phyloP scores from a whole-genome alignment of 2,329 filamentous ascomycete genomes.

The Nemania sp. region DNA sequence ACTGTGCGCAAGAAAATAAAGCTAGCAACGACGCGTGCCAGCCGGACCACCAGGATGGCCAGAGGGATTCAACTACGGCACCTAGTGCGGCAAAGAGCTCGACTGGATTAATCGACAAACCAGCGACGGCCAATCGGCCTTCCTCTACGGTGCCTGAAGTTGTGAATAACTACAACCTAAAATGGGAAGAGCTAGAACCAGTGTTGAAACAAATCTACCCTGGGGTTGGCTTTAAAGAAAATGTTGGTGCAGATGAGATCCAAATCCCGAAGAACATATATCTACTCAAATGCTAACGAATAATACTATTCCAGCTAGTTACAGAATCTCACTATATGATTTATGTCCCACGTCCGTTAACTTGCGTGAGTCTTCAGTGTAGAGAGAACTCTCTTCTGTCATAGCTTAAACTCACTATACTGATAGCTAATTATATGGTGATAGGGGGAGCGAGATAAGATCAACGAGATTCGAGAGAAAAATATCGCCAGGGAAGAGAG shows the following conservation, averaged over 20 bases:
- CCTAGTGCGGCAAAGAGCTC: slow-evolving; percentile 8
- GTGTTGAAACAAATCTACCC: slow-evolving; percentile 20
- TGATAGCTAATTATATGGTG: neutral
- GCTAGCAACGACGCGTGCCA: slow-evolving; percentile 13
- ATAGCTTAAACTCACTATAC: neutral
- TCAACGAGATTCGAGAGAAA: slow-evolving; percentile 21
- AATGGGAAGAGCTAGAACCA: slow-evolving; percentile 26
- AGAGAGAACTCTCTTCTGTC: no score
- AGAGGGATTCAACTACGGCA: neutral
- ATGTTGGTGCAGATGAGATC: slow-evolving; percentile 21
- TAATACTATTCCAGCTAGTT: slow-evolving; percentile 10
- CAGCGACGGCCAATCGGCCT: slow-evolving; percentile 13
- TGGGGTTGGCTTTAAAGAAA: slow-evolving; percentile 23
- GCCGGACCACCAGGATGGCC: neutral
- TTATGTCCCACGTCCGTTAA: slow-evolving; percentile 25
- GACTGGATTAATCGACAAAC: slow-evolving; percentile 27
- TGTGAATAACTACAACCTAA: slow-evolving; percentile 27
- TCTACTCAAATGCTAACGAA: slow-evolving; percentile 18
- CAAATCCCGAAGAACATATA: no score
- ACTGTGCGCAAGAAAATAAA: neutral
- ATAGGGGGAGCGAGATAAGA: slow-evolving; percentile 25
- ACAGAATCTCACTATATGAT: slow-evolving; percentile 31
- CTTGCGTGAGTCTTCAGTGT: slow-evolving; percentile 15
- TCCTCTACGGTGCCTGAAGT: slow-evolving; percentile 7
- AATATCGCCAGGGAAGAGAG: slow-evolving; percentile 16